Base-by-base conservation (phyloP, 768 basidiomycete species). In the Rickenella mellea region DNA sequence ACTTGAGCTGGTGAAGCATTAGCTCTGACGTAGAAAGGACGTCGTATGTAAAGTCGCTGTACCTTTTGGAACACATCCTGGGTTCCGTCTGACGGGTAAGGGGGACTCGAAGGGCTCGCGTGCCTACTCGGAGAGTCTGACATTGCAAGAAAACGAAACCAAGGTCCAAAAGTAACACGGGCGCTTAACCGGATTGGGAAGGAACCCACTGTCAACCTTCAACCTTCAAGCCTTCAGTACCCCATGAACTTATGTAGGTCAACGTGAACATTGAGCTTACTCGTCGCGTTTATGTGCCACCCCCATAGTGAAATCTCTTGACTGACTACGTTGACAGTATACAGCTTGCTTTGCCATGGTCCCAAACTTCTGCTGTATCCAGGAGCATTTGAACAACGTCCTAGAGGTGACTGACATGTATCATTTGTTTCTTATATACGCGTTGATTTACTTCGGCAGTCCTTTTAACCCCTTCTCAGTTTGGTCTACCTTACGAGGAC, bases 401-500 rank as follows among this genome's bases (percentile, higher is more conserved):
- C 33, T 19, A 4, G 33, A 36, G 3, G 33, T 36, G 24, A 36
- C 19, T 5, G 19, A 22, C 19, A 36, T 3, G 24, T 10, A 9
- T 9, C 33, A 10, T 17, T 22, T 5, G 11, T 19, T 10, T 10
- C 19, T 19, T 17, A 12, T 30, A 30, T 30, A 10, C 15, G 10
- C 29, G 29, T 15, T 30, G 10, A 4, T 36, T 5, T 10, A 17
- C 19, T 10, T 14, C 24, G 3, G 20, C 30, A 32, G n/a, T 36
- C 24, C 9, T 36, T 17, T 10, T 22, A 36, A 22, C 19, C 10
- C 33, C 33, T 15, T 36, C 33, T 3, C 19, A 11, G 33, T 83
- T 73, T 44, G 80, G 76, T 1, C 58, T 96, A 11, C 71, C 78
- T 1, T 93, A 85, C 59, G 73, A 89, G 51, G 78, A 88, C 43